Percentiles rank a stretch among this genome's conserved stretches.
phyloP scores from a whole-genome alignment of 2,329 filamentous ascomycete genomes.

The Xylaria sp. region DNA sequence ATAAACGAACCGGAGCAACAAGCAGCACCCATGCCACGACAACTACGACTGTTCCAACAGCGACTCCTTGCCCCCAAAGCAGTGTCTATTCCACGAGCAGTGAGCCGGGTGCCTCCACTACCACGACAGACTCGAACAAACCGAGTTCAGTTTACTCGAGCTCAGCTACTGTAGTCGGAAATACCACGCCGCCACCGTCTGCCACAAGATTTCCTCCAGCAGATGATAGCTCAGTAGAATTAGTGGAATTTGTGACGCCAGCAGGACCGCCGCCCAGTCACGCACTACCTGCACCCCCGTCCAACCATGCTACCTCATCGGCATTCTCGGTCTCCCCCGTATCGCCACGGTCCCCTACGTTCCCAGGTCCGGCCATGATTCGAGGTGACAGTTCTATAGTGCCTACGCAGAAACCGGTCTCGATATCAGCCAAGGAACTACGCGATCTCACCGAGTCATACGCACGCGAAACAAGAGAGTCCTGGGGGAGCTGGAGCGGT shows the following conservation, averaged over 20 bases:
- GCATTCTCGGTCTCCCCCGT: slow-evolving; percentile 34
- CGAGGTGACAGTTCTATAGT: slow-evolving; percentile 25
- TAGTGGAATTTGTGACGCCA: slow-evolving; percentile 51
- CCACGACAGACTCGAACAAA: slow-evolving; percentile 44
- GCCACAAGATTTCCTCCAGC: slow-evolving; percentile 53
- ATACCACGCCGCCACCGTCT: slow-evolving; percentile 45
- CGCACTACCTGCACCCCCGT: slow-evolving; percentile 54
- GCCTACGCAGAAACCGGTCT: slow-evolving; percentile 27
- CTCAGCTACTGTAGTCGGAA: slow-evolving; percentile 33
- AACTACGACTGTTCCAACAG: slow-evolving; percentile 21
- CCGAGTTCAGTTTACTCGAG: slow-evolving; percentile 39
- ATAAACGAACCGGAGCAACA: slow-evolving; percentile 44
- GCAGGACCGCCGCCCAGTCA: slow-evolving; percentile 58
- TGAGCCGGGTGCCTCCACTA: slow-evolving; percentile 31
- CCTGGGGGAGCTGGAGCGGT: slow-evolving; percentile 52
- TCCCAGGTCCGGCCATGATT: slow-evolving; percentile 34
- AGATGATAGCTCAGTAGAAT: slow-evolving; percentile 52
- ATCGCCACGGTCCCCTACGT: slow-evolving; percentile 44
- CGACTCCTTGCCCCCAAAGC: slow-evolving; percentile 31
- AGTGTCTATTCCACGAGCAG: slow-evolving; percentile 38
- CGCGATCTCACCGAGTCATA: slow-evolving; percentile 50
- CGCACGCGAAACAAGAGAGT: slow-evolving; percentile 48
- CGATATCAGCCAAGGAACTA: slow-evolving; percentile 46
- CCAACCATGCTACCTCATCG: slow-evolving; percentile 35
- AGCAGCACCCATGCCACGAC: slow-evolving; percentile 30